Base-by-base conservation (phyloP, 1,284 basidiomycete genomes). In the Heterobasidion occidentale region DNA sequence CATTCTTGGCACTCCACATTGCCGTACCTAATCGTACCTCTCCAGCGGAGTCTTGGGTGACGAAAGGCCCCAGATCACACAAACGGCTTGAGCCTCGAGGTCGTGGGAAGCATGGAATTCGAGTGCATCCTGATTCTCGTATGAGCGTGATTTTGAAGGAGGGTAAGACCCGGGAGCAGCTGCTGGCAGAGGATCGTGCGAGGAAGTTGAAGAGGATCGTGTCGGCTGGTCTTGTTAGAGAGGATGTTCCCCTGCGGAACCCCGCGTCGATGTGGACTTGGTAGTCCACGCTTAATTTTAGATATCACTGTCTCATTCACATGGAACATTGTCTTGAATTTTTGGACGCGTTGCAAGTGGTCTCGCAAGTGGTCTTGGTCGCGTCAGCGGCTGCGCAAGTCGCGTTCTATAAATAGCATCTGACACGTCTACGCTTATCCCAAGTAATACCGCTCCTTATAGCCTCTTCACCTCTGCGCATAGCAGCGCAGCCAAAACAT, bases 1-100 rank as follows among this genome's bases (percentile, higher is more conserved):
- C 49, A 48, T 17, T 17, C 8, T 34, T 12, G 14, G 9, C 14
- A 49, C 48, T 42, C 44, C 62, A 47, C 49, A 47, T 48, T 15
- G 45, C 36, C 48, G 17, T 3, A 55, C 12, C 14, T 12, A 20
- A 14, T 55, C 47, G 46, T 42, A 42, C 38, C n/a, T 42, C n/a
- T 35, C 17, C 64, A 94, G 92, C 88, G 57, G 86, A 98, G 73
- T 84, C 94, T 12, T 98, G 94, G 94, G 93, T 98, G 15, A 87
- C 83, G 55, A 98, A 98, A 71, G 94, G 93, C 1, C 74, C 77
- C 0, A 79, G 77, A 46, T 79, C 80, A 57, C 71, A 83, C 46
- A 83, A 80, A 59, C 81, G 87, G 51, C 62, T 93, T n/a, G 94
- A 98, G 62, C 84, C 89, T 60, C 88, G 89, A 71, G 96, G 93